Base-by-base conservation (phyloP, 352 stramenopile genomes). In the Globisporangium paddicum region DNA sequence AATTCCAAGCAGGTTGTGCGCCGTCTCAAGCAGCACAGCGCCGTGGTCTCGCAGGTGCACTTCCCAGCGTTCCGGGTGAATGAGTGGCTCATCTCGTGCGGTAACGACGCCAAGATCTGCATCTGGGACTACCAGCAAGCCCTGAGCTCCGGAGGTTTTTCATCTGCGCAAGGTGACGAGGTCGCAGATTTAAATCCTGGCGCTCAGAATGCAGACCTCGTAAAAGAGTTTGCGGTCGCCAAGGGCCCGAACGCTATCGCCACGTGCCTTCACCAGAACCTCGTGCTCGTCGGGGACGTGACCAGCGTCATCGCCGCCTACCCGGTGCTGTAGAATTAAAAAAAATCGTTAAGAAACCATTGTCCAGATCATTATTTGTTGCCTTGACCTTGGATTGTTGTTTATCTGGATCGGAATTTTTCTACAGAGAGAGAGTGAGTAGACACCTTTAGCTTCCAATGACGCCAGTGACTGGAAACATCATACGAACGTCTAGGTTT, bases 101-200 rank as follows among this genome's bases (percentile, higher is more conserved):
- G 71, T 25, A 92, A 92, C 60, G 82, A 92, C 60, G 58, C 67
- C 2, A 85, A 87, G 55, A 58, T 92, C 47, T 82, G 68, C 51
- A 57, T 92, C 0, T 92, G 82, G 69, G 69, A 90, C 57, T 89
- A 87, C 57, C 23, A 63, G 19, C 49, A 63, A 32, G 75, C 72
- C 3, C 40, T 87, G 5, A 69, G 11, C 9, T 41, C 21, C 2
- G 19, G 42, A 16, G n/a, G n/a, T n/a, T n/a, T n/a, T n/a, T n/a
- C n/a, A n/a, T 38, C 34, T 38, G 10, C 34, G 1, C 34, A 38
- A 38, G 34, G 34, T 11, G 34, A 38, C 16, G 34, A 38, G 9
- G 34, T 38, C 42, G n/a, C 10, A 30, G 42, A 48, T 16, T 30
- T 19, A 30, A 16, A 30, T 48, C 16, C 10, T 48, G 9, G 19